Evolutionary conservation across 345 rosid genomes (phyloP), one percentile per base, ranked within the genome.

Genomic region (Hypericum perforatum): DNA sequence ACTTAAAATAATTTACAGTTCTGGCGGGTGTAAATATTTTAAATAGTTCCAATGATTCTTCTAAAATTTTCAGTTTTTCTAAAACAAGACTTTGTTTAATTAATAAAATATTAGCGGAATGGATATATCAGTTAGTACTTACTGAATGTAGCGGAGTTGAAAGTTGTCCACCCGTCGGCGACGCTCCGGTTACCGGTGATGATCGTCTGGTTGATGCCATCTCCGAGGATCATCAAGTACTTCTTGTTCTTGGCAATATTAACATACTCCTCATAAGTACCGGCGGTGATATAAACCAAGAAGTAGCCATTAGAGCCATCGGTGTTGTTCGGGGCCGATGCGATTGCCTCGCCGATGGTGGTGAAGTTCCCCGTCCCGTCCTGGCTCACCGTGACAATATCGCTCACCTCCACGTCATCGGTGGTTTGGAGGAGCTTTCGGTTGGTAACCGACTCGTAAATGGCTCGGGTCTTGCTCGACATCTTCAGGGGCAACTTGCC

Each of bases 131-230:
- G 9, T 53, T 4, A 16, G 44, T 13, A 16, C 74, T 74, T 70
- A 84, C 92, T 76, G 61, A 85, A 88, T 45, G 98, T 85, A 8
- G 95, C 94, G 37, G 98, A 91, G 56, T 83, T 80, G 67, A 88
- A 88, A 13, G 95, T 91, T 38, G 86, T 85, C 98, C 94, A 88
- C 8, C 85, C 86, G 39, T 85, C 96, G 11, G 58, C 88, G 6
- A 79, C 84, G 60, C 75, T 92, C 8, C 88, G 84, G 59, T 85
- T 85, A 43, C 98, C 95, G 6, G 94, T 85, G 43, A 92, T 75
- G 11, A 92, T 56, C 3, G 98, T 92, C 47, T 66, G 80, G 62
- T 82, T 81, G 53, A 92, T 88, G 11, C 96, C 98, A 5, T 80
- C 98, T 7, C 98, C 98, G 3, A 88, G 65, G 70, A 92, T 88